Evolutionary conservation across 2,329 filamentous ascomycete species (phyloP).

Genomic region (Huntiella decipiens): DNA sequence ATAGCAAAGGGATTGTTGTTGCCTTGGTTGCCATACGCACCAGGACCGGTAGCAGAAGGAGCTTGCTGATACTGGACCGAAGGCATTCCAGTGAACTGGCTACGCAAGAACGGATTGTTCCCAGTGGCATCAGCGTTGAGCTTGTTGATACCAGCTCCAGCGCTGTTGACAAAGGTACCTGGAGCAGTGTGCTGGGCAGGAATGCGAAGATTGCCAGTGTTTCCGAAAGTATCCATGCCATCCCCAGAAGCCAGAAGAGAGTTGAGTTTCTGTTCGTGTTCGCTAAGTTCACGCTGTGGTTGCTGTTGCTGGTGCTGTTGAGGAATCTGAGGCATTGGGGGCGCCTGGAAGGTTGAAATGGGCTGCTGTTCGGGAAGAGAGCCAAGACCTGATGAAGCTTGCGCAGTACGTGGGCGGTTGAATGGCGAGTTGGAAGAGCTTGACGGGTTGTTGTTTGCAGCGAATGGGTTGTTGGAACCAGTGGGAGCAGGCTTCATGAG

Average conservation of each 20-base stretch:
- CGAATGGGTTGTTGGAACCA: constrained; percentile 96
- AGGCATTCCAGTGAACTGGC: constrained; percentile 66
- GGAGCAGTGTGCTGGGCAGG: constrained; percentile 92
- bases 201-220: constrained; percentile 88
- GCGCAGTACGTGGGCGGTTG: constrained; percentile 29
- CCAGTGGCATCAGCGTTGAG: constrained; percentile 54
- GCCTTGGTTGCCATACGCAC: constrained; percentile 27
- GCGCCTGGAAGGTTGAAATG: constrained; percentile 34
- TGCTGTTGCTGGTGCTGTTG: constrained; percentile 22
- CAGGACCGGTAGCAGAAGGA: constrained; percentile 36
- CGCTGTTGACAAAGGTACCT: constrained; percentile 90
- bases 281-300: constrained; percentile 36
- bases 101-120: constrained; percentile 76
- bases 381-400: constrained; percentile 51
- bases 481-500: constrained; percentile 66
- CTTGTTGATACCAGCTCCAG: constrained; percentile 57
- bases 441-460: constrained; percentile 20
- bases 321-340: constrained; percentile 26
- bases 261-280: constrained; percentile 62
- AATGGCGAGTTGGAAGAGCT: constrained; percentile 40
- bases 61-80: constrained; percentile 34
- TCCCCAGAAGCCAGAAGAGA: constrained; percentile 71
- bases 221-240: constrained; percentile 92
- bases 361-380: constrained; percentile 72
- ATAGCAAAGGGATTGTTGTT: constrained; percentile 36